Evolutionary conservation across 164 flowering plant species (phyloP).

Genomic region (Chimonanthus salicifolius): DNA sequence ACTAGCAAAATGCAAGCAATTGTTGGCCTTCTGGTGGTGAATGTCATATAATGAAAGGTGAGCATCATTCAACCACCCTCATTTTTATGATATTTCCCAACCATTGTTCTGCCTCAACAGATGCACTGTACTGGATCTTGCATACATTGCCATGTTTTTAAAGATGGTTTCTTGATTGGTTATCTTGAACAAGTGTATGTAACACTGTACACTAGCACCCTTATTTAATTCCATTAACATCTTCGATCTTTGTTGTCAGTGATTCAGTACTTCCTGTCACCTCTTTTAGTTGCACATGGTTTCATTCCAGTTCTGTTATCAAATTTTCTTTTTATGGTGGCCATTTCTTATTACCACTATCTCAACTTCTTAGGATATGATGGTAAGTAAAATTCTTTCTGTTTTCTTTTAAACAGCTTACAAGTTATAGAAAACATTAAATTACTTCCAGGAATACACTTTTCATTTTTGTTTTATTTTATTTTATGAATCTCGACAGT

Average conservation of each 20-base stretch:
- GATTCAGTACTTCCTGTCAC: slow-evolving; percentile 86
- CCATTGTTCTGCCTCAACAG: not conserved
- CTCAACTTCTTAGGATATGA: slow-evolving; percentile 97
- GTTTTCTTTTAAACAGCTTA: not conserved
- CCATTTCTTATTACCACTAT: slow-evolving; percentile 86
- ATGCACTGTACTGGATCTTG: not conserved
- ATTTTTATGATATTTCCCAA: not conserved
- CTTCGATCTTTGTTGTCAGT: slow-evolving; percentile 44
- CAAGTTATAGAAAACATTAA: not conserved
- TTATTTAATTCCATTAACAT: not conserved
- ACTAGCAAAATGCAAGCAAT: not conserved
- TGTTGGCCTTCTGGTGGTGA: not conserved
- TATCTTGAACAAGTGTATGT: not conserved
- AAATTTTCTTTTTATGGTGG: slow-evolving; percentile 93
- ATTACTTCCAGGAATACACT: not conserved
- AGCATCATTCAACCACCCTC: no score
- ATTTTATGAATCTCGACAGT: slow-evolving; percentile 40
- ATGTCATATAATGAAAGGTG: not conserved
- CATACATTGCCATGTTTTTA: not conserved
- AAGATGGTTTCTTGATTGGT: not conserved
- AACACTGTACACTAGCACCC: no score
- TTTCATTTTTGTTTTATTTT: not conserved
- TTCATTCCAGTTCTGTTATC: slow-evolving; percentile 79
- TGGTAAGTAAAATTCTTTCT: slow-evolving; percentile 48
- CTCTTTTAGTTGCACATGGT: slow-evolving; percentile 87